These are phyloP conservation scores for Alloascoidea hylecoeti DNA, from an alignment of 805 yeast genomes.

Conservation along the genomic window DNA sequence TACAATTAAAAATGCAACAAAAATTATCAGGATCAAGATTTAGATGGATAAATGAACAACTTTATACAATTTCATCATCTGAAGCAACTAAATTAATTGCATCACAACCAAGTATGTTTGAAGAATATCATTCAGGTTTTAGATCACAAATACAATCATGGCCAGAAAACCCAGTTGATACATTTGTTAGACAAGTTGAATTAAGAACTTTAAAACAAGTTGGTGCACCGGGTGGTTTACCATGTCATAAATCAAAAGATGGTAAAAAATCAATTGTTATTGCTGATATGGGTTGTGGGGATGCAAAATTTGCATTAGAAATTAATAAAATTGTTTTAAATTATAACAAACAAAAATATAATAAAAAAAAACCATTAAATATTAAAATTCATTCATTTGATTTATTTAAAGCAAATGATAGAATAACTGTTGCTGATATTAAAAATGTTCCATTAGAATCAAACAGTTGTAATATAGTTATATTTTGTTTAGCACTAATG, in stretches of 20 bases:
- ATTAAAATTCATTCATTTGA: slow-evolving; percentile 81
- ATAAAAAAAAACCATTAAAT: slow-evolving; percentile 24
- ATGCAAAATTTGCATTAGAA: slow-evolving; percentile 73
- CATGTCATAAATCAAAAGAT: slow-evolving; percentile 38
- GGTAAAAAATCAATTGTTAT: slow-evolving; percentile 46
- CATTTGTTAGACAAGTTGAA: slow-evolving; percentile 61
- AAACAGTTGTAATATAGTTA: slow-evolving; percentile 71
- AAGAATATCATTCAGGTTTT: slow-evolving; percentile 93
- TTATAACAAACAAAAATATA: slow-evolving; percentile 20
- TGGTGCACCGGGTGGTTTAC: slow-evolving; percentile 93
- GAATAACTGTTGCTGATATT: slow-evolving; percentile 95
- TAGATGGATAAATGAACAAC: slow-evolving; percentile 95
- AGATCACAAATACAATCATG: slow-evolving; percentile 89
- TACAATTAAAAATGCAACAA: slow-evolving; percentile 92
- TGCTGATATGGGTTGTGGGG: slow-evolving; percentile 99
- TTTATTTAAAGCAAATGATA: slow-evolving; percentile 72
- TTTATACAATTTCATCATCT: slow-evolving; percentile 76
- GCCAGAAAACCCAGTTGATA: slow-evolving; percentile 98
- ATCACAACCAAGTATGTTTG: slow-evolving; percentile 78
- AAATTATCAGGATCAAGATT: slow-evolving; percentile 91
- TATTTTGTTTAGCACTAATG: slow-evolving; percentile 91
- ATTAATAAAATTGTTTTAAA: slow-evolving; percentile 33
- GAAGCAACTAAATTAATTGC: slow-evolving; percentile 60
- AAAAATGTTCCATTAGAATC: slow-evolving; percentile 77
- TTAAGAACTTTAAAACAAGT: slow-evolving; percentile 47